phyloP scores from a whole-genome alignment of 495 filamentous ascomycete species.

The Elasticomyces elasticus region DNA sequence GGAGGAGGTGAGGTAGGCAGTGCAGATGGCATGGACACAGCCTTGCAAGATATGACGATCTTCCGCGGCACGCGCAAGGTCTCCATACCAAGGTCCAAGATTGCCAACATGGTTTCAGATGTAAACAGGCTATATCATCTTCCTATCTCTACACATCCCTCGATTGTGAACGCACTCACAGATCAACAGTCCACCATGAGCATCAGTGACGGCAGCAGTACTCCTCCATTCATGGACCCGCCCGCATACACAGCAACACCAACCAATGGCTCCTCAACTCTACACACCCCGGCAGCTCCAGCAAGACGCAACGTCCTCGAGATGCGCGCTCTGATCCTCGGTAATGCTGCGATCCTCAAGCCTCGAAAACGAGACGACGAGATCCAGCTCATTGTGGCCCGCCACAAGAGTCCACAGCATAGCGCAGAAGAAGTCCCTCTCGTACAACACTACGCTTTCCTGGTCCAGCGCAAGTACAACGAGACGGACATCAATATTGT shows the following conservation, averaged over 20 bases:
- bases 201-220: background rate
- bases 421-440: conserved; percentile 2
- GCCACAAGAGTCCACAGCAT: background rate
- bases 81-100: too few species aligned
- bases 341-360: conserved; percentile 2
- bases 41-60: too few species aligned
- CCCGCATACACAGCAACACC: conserved; percentile 5
- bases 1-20: too few species aligned
- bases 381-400: conserved; percentile 1
- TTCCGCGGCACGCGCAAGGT: too few species aligned
- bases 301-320: background rate
- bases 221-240: conserved; percentile 1
- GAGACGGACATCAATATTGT: conserved; percentile 1
- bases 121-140: too few species aligned
- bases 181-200: background rate
- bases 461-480: background rate
- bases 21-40: too few species aligned
- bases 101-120: too few species aligned
- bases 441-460: conserved; percentile 8
- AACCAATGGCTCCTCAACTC: background rate
- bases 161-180: background rate
- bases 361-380: background rate
- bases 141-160: background rate
- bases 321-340: conserved; percentile 5
- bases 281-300: background rate